A percentile compares a stretch with the other conserved stretches of the same genome.
These are phyloP conservation scores for Polytolypa hystricis DNA, from an alignment of 2,329 filamentous ascomycete species.

Conservation along the genomic window DNA sequence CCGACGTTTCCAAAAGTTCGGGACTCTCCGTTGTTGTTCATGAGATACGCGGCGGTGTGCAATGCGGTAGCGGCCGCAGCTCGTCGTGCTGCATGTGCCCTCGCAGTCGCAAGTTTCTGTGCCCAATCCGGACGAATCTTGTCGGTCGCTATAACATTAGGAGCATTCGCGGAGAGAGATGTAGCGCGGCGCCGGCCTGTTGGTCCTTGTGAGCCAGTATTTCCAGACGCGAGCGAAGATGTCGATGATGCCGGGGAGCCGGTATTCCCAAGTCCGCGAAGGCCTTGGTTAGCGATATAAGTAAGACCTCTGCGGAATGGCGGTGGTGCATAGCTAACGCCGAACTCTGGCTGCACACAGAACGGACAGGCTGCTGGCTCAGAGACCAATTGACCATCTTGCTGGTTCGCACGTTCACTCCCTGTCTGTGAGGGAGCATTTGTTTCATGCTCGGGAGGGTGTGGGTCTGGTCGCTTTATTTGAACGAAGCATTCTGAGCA, in stretches of 20 bases:
- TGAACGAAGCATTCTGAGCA: conserved; percentile 99
- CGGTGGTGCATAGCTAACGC: conserved; percentile 86
- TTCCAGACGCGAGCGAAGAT: conserved; percentile 59
- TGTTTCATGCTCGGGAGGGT: conserved; percentile 66
- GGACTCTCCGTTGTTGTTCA: conserved; percentile 44
- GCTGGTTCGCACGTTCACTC: conserved; percentile 28
- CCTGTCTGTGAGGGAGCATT: conserved; percentile 28
- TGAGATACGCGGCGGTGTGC: conserved; percentile 88
- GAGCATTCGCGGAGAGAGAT: conserved; percentile 69
- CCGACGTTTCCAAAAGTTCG: conserved; percentile 48
- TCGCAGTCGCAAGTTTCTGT: conserved; percentile 72
- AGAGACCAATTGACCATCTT: conserved; percentile 61
- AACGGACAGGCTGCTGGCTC: conserved; percentile 90
- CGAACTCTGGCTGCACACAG: conserved; percentile 89
- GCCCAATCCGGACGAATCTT: conserved; percentile 89
- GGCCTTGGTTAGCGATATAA: conserved; percentile 47
- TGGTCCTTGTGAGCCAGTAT: conserved; percentile 25
- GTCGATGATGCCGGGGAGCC: conserved; percentile 75
- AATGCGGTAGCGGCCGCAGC: conserved; percentile 88
- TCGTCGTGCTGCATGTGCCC: conserved; percentile 71
- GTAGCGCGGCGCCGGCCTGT: conserved; percentile 47
- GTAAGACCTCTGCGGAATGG: conserved; percentile 74
- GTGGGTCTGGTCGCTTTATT: conserved; percentile 87
- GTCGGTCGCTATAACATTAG: conserved; percentile 85
- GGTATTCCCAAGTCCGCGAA: conserved; percentile 42